Evolutionary conservation across 1,284 basidiomycete species (phyloP).

Genomic region (Tremellales sp.): DNA sequence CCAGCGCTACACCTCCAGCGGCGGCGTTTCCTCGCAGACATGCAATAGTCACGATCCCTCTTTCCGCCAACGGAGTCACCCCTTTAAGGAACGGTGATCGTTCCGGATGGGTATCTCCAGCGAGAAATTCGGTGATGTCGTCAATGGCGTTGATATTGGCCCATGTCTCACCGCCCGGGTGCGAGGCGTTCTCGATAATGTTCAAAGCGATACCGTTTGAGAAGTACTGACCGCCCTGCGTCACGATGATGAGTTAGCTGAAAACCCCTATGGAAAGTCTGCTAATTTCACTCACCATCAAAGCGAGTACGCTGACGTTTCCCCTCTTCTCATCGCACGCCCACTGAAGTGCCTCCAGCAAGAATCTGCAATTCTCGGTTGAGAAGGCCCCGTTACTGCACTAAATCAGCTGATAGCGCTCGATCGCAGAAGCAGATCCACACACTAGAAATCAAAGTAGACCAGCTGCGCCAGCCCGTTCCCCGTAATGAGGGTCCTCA

Average conservation of each 20-base stretch:
- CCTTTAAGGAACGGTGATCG: slow-evolving; percentile 41
- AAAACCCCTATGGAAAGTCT: background rate
- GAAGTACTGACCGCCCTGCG: slow-evolving; percentile 48
- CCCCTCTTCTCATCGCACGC: slow-evolving; percentile 38
- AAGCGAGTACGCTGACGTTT: slow-evolving; percentile 43
- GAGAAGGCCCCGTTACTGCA: slow-evolving; percentile 51
- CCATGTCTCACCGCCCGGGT: slow-evolving; percentile 50
- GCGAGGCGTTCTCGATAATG: slow-evolving; percentile 48
- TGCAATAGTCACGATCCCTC: slow-evolving; percentile 50
- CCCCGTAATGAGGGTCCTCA: slow-evolving; percentile 40
- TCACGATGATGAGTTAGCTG: slow-evolving; percentile 1
- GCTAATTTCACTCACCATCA: slow-evolving; percentile 40
- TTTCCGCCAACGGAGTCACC: slow-evolving; percentile 39
- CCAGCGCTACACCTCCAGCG: slow-evolving; percentile 52
- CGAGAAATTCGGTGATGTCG: slow-evolving; percentile 46
- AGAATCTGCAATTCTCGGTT: slow-evolving; percentile 47
- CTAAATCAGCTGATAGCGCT: background rate
- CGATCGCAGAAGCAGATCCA: slow-evolving; percentile 1
- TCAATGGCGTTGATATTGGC: slow-evolving; percentile 52
- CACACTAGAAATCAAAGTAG: slow-evolving; percentile 52
- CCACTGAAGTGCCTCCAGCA: slow-evolving; percentile 47
- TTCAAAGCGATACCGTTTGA: slow-evolving; percentile 53
- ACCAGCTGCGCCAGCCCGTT: slow-evolving; percentile 43
- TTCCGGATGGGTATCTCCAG: slow-evolving; percentile 29
- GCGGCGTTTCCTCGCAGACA: slow-evolving; percentile 52